Evolutionary conservation across 2,329 filamentous ascomycete species (phyloP).

Genomic region (Helotiales sp.): DNA sequence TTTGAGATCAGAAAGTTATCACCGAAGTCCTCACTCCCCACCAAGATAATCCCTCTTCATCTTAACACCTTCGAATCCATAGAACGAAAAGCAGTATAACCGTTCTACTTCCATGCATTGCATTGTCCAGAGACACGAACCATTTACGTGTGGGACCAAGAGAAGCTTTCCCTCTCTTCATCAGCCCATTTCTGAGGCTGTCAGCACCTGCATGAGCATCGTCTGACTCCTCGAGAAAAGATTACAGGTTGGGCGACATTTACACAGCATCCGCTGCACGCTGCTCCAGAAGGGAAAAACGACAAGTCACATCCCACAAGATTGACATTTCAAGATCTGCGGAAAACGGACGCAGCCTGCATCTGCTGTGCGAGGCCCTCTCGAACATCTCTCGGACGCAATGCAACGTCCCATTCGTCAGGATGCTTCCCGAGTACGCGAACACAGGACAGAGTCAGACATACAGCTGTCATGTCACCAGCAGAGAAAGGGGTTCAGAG

Average conservation of each 20-base stretch:
- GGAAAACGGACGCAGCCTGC: constrained; percentile 6
- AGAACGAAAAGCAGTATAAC: neutral
- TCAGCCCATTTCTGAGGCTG: neutral
- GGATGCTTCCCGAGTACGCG: constrained; percentile 5
- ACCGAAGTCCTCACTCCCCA: neutral
- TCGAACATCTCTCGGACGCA: neutral
- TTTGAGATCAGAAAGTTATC: neutral
- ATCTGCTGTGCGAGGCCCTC: neutral
- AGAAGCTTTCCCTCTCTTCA: neutral
- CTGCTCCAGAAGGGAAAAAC: neutral
- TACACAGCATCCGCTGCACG: neutral
- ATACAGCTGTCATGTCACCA: neutral
- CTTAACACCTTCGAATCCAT: neutral
- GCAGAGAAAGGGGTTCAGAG: neutral
- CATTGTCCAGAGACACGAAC: neutral
- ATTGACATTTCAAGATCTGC: constrained; percentile 9
- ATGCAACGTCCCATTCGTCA: neutral
- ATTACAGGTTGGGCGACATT: neutral
- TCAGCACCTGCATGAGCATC: neutral
- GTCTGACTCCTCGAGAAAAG: neutral
- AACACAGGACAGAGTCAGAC: neutral
- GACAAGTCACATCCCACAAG: constrained; percentile 1
- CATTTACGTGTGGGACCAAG: neutral
- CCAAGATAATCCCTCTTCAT: neutral
- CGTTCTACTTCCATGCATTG: neutral